Evolutionary conservation across 2,329 filamentous ascomycete genomes (phyloP).

Genomic region (Xylariaceae sp.): DNA sequence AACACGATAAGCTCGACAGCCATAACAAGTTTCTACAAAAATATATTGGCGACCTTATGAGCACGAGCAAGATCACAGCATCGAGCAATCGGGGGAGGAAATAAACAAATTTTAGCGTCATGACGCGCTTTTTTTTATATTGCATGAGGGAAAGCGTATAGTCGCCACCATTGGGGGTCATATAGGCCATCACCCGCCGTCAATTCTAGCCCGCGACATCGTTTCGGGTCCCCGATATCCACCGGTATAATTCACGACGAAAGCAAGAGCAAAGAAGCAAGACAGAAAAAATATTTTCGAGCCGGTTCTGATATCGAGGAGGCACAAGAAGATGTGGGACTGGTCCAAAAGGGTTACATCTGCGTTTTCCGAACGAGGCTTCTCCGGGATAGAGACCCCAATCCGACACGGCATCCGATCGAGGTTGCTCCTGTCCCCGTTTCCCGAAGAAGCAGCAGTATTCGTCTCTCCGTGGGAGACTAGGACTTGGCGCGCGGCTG

Average conservation of each 20-base stretch:
- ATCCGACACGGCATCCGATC: background rate
- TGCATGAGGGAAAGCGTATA: constrained; percentile 1
- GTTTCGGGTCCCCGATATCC: background rate
- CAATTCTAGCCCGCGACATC: constrained; percentile 4
- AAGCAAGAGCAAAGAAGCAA: no score
- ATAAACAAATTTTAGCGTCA: constrained; percentile 32
- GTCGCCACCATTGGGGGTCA: background rate
- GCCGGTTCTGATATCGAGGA: background rate
- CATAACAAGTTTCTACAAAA: constrained; percentile 98
- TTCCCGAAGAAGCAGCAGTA: background rate
- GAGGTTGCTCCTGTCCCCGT: background rate
- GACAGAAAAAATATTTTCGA: no score
- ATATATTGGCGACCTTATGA: constrained; percentile 95
- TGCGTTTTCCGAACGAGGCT: background rate
- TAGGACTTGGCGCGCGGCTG: background rate
- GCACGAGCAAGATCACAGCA: constrained; percentile 68
- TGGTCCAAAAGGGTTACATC: background rate
- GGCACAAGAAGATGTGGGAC: constrained; percentile 17
- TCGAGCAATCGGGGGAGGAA: constrained; percentile 50
- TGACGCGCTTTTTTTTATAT: constrained; percentile 3
- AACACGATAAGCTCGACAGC: constrained; percentile 93
- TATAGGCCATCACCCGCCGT: constrained; percentile 5
- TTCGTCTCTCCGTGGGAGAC: background rate
- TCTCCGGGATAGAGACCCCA: background rate
- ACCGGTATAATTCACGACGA: background rate